Evolutionary conservation across 2,329 filamentous ascomycete species (phyloP), one percentile per base, ranked within the genome.

Genomic region (Pseudogymnoascus sp.): DNA sequence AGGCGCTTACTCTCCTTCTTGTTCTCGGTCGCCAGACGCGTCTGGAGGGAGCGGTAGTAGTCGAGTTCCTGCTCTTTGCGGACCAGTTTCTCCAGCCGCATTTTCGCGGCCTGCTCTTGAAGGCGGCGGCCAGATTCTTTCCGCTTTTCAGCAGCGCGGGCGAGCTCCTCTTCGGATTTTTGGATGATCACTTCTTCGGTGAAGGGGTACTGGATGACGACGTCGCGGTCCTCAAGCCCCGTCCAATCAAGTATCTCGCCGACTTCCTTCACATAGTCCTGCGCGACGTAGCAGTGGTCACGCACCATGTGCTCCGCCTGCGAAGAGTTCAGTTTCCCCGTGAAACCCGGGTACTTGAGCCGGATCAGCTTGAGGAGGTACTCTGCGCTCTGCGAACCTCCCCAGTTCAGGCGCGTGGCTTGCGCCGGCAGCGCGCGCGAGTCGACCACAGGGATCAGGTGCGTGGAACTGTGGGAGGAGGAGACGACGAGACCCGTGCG

Each of bases 51-150:
- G 72, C 91, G 92, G 79, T 92, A 97, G 75, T 96, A 97, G 68
- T 96, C 92, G 1, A 97, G 78, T 72, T 97, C 92, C 72, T 96
- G 87, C 76, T 99, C 94, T 75, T 99, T 99, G 71, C 90, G 90
- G 73, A 97, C 91, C 55, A 99, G 80, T 70, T 96, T 96, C 67
- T 99, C 94, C 0, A 99, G 78, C 6, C 94, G 88, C 91, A 97
- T 96, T 75, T 96, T 97, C 8, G 93, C 93, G 0, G 94, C 94
- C 75, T 99, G 94, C 70, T 97, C 92, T 74, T 99, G 94, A 26
- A 99, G 73, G 52, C 95, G 83, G 66, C 94, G 83, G 0, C 94
- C 94, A 68, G 91, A 94, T 75, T 99, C 94, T 74, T 95, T 96
- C 72, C 96, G 91, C 73, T 93, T 89, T 78, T 99, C 94, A 10